Evolutionary conservation across 169 alveolate genomes (phyloP).

Genomic region (Amoebophrya sp.): DNA sequence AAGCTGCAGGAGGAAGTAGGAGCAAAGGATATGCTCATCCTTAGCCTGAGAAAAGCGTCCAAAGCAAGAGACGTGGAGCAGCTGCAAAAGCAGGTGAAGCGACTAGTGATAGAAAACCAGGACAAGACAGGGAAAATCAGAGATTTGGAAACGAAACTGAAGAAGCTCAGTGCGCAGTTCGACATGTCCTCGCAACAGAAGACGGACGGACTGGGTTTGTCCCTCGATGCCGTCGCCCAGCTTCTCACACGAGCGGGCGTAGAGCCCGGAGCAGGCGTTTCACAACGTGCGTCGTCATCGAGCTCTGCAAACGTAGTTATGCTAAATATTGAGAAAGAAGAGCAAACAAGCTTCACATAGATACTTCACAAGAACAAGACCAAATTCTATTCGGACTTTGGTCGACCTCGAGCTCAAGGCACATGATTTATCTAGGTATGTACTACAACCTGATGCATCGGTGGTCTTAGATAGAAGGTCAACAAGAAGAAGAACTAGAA

Average conservation of each 20-base stretch:
- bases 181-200: conserved; percentile 9
- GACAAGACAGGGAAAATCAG: not conserved
- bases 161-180: not conserved
- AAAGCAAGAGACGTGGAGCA: not conserved
- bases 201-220: not conserved
- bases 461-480: too few relatives aligned
- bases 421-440: too few relatives aligned
- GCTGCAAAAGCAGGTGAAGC: not conserved
- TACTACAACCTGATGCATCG: too few relatives aligned
- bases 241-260: not conserved
- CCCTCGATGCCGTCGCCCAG: not conserved
- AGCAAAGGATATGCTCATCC: not conserved
- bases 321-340: too few relatives aligned
- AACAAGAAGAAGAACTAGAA: too few relatives aligned
- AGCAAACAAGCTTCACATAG: too few relatives aligned
- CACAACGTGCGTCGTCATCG: too few relatives aligned
- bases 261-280: too few relatives aligned
- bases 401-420: too few relatives aligned
- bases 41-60: not conserved
- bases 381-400: too few relatives aligned
- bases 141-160: not conserved
- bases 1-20: not conserved
- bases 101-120: not conserved
- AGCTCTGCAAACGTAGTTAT: too few relatives aligned
- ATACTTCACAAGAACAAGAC: too few relatives aligned